Conservation (phyloP, 2,329 filamentous ascomycete genomes). For the Fusarium solani-melongenae region DNA sequence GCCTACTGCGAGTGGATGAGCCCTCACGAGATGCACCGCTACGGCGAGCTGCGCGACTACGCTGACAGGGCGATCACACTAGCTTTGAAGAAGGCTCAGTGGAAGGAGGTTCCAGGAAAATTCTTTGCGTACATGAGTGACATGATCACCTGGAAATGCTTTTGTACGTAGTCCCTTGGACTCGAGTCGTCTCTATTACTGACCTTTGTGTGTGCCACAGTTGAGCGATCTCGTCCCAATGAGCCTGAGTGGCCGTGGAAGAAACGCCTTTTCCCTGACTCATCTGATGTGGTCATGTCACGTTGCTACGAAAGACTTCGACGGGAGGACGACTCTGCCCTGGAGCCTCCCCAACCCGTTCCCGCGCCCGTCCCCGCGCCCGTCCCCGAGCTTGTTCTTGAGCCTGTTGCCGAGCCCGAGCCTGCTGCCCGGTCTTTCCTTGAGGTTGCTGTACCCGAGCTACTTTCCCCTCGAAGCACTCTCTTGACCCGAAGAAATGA, state of each 20-base stretch:
- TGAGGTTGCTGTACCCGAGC: neutral
- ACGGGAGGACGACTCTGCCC: neutral
- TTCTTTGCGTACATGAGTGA: constrained; percentile 1
- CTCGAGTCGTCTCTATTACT: neutral
- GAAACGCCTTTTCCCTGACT: neutral
- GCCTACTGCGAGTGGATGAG: neutral
- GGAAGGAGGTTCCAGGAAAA: neutral
- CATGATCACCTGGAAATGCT: constrained; percentile 1
- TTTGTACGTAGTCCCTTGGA: neutral
- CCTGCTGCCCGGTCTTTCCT: neutral
- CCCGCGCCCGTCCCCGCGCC: neutral
- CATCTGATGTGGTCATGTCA: neutral
- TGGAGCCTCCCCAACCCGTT: neutral
- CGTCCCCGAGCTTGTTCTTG: neutral
- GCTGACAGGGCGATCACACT: neutral
- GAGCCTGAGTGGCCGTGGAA: constrained; percentile 1
- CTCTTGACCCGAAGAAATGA: neutral
- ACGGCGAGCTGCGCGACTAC: neutral
- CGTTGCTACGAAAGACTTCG: neutral
- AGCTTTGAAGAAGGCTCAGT: neutral
- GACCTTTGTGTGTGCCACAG: neutral
- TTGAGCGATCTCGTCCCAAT: neutral
- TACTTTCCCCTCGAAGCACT: neutral
- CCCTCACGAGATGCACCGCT: neutral
- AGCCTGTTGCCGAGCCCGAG: neutral